Evolutionary conservation across 805 yeast genomes (phyloP), one percentile per base, ranked within the genome.

Genomic region (Wickerhamiella domercqiae): DNA sequence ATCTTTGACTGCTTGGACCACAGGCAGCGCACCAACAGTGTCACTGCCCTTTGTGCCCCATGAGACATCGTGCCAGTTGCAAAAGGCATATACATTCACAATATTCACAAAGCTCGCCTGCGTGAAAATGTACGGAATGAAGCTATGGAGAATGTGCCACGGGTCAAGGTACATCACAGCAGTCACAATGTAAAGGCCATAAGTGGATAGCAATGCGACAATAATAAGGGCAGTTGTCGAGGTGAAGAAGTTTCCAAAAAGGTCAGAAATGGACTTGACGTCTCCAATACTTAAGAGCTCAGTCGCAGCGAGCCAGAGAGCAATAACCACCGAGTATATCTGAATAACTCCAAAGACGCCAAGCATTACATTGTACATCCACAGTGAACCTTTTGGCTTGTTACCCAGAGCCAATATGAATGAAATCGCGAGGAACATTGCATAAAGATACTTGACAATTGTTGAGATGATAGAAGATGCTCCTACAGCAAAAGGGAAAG

Each of bases 41-140:
- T 55, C 78, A 31, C 73, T 70, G 29, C 80, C 80, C 53, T 75
- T 74, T n/a, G 80, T 74, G 41, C 80, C 80, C 80, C 80, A 74
- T 2, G 80, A 74, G 34, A 74, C 70, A 56, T 74, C 80, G 51
- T 74, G 79, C 60, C 75, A 71, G 55, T 74, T 74, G 60, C 78
- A 74, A 53, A 75, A 74, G 1, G 80, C 78, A 54, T 72, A 74
- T 35, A 74, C 75, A 51, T 71, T 73, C 49, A 75, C 59, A 29
- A 75, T 70, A 41, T 59, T 59, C 40, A 56, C 54, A 36, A 55
- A 59, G 33, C 50, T 47, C 13, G 61, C 60, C 59, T 52, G 54
- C 49, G 59, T 40, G 41, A 53, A 50, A 46, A 56, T 34, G 44
- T 57, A 56, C 47, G 55, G 61, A 18, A 46, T 39, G 51, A 72